A percentile compares a stretch with the other conserved stretches of the same genome.
phyloP scores from a whole-genome alignment of 179 eudicot species.

The Beta macrorhiza region DNA sequence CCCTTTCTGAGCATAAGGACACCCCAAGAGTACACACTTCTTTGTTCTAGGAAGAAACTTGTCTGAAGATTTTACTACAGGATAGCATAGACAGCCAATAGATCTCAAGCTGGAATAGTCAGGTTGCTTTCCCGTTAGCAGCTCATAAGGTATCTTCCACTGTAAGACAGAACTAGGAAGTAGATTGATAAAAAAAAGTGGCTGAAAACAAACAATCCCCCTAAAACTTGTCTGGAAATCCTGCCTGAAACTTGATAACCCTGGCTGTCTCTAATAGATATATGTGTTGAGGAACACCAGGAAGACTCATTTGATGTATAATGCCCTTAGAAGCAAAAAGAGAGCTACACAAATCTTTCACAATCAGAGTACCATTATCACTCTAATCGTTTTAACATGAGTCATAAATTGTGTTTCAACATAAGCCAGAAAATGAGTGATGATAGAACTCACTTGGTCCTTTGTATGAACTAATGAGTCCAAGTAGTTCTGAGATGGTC shows the following conservation, averaged over 20 bases:
- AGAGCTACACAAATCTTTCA: not conserved
- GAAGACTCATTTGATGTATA: not conserved
- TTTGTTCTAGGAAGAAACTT: not conserved
- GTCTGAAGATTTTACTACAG: not conserved
- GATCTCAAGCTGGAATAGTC: not conserved
- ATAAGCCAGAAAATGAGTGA: not conserved
- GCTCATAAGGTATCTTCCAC: not conserved
- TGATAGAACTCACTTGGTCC: not conserved
- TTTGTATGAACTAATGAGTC: not conserved
- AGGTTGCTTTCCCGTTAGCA: not conserved
- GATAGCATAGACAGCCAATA: not conserved
- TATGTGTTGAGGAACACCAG: not conserved
- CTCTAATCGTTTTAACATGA: not conserved
- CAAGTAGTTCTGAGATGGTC: conserved; percentile 1
- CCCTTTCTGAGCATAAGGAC: not conserved
- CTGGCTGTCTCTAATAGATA: not conserved
- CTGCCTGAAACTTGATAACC: too few relatives aligned
- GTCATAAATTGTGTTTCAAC: not conserved
- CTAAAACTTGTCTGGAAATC: too few relatives aligned
- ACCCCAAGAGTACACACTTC: not conserved
- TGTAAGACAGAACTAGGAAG: not conserved
- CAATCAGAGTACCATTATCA: conserved; percentile 4
- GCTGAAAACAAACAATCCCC: not conserved
- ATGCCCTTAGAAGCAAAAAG: not conserved
- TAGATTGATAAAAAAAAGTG: not conserved